Conservation (phyloP, 1,139 yeast genomes). For the Diutina neorugosa region DNA sequence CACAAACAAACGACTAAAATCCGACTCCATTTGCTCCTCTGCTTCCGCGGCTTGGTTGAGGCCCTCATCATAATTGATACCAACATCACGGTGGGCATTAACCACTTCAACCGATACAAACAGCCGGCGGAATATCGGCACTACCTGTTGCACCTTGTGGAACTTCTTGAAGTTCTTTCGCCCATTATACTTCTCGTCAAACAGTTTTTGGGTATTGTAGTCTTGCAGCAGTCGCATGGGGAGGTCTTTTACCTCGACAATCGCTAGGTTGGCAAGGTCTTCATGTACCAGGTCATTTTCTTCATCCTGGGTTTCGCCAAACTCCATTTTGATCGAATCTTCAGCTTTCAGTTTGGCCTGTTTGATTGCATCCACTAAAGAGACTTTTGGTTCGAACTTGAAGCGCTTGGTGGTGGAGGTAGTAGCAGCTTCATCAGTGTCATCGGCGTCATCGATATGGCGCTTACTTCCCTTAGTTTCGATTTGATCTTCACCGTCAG, state of each 20-base stretch:
- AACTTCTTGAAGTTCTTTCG: neutral
- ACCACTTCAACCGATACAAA: neutral
- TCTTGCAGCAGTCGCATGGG: neutral
- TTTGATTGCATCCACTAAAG: slow-evolving; percentile 1
- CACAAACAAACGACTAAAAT: neutral
- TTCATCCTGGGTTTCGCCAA: neutral
- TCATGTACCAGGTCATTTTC: neutral
- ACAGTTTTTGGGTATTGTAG: neutral
- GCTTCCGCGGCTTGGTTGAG: neutral
- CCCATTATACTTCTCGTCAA: neutral
- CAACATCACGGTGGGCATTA: neutral
- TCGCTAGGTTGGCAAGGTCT: neutral
- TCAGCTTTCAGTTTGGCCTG: neutral
- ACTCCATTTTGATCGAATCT: neutral
- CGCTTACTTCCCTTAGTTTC: neutral
- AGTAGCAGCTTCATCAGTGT: neutral
- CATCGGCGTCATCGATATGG: neutral
- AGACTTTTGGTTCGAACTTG: neutral
- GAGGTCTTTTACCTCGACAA: neutral
- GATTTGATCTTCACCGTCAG: neutral
- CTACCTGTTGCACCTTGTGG: neutral
- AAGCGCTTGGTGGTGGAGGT: neutral
- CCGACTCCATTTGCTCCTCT: neutral
- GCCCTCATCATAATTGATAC: neutral
- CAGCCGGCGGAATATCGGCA: neutral